phyloP scores from a whole-genome alignment of 1,284 basidiomycete species.

The Lentinula novae-zelandiae region DNA sequence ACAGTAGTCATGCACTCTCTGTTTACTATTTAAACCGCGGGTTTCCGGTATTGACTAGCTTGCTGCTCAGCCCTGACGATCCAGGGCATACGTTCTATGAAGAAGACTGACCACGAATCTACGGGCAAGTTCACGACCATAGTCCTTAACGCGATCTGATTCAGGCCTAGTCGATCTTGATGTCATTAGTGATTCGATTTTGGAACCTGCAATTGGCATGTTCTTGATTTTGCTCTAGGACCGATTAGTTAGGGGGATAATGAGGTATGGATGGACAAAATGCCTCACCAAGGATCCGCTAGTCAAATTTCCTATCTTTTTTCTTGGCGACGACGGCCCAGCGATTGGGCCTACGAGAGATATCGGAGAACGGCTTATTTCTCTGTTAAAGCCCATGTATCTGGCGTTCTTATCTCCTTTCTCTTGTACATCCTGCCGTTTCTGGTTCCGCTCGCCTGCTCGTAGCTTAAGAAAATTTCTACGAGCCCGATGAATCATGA shows the following conservation, averaged over 20 bases:
- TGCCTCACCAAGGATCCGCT: neutral
- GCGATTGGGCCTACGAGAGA: neutral
- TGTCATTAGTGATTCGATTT: neutral
- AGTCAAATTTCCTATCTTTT: neutral
- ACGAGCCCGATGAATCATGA: conserved; percentile 39
- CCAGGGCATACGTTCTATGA: neutral
- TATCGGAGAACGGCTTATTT: neutral
- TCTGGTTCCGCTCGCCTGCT: conserved; percentile 27
- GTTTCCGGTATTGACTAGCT: neutral
- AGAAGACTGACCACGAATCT: neutral
- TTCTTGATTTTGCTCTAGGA: neutral
- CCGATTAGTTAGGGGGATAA: neutral
- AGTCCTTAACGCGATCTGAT: neutral
- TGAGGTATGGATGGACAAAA: neutral
- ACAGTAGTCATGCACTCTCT: neutral
- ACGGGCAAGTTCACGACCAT: neutral
- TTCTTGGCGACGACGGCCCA: neutral
- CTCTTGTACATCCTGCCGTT: conserved; percentile 1
- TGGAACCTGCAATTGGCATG: neutral
- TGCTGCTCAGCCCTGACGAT: neutral
- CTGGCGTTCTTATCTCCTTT: neutral
- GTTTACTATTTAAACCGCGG: neutral
- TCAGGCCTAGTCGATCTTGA: neutral
- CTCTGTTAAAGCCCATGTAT: neutral
- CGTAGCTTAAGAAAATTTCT: conserved; percentile 19